Conservation (phyloP, 257 asterid genomes). For the Anisodus tanguticus region DNA sequence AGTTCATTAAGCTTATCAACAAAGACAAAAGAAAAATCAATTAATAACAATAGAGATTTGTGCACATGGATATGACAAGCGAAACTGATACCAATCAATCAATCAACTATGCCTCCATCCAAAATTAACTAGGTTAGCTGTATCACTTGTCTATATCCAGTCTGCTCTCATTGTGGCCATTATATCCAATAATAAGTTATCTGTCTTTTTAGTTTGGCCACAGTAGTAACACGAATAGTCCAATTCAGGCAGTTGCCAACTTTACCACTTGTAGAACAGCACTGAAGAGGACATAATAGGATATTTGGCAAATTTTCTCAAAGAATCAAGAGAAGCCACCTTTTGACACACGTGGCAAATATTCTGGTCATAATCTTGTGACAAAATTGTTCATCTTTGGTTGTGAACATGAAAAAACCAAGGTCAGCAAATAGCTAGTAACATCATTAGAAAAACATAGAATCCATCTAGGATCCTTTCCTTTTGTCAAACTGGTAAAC, state of each 20-base stretch:
- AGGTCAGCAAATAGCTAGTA: background rate
- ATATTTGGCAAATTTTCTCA: constrained; percentile 10
- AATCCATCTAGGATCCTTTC: constrained; percentile 2
- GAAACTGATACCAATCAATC: background rate
- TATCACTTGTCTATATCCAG: background rate
- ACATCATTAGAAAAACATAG: background rate
- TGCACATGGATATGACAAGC: background rate
- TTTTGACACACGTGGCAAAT: background rate
- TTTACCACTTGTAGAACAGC: background rate
- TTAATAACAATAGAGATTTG: background rate
- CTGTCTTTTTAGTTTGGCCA: background rate
- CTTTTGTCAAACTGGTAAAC: constrained; percentile 17
- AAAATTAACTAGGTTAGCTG: background rate
- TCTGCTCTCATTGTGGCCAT: background rate
- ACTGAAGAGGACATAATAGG: constrained; percentile 5
- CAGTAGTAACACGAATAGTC: constrained; percentile 12
- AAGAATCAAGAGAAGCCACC: background rate
- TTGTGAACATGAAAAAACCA: background rate
- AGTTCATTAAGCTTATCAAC: background rate
- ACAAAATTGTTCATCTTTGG: background rate
- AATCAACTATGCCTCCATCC: constrained; percentile 7
- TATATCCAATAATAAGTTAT: background rate
- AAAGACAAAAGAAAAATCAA: background rate
- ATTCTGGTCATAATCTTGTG: background rate
- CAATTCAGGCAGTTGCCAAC: background rate